phyloP scores from a whole-genome alignment of 163 green algal species.

The Dunaliella salina region DNA sequence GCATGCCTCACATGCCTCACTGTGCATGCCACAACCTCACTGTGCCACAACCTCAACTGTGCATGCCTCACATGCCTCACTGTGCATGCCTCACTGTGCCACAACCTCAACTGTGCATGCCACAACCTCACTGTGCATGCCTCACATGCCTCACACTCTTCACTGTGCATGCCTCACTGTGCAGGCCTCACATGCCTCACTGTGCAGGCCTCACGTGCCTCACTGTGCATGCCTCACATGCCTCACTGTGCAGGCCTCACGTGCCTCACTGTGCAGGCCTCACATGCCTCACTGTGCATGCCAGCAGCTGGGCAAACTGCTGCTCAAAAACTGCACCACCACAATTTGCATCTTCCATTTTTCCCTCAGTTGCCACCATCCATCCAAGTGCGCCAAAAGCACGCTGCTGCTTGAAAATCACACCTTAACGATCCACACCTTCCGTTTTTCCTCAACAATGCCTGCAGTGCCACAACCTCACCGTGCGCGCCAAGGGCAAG shows the following conservation, averaged over 20 bases:
- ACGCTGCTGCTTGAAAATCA: too few relatives aligned
- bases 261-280: not conserved
- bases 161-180: not conserved
- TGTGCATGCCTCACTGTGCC: not conserved
- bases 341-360: too few relatives aligned
- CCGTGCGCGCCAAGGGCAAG: conserved; percentile 94
- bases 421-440: too few relatives aligned
- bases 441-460: too few relatives aligned
- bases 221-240: too few relatives aligned
- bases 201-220: too few relatives aligned
- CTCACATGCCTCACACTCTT: not conserved
- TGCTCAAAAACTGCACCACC: too few relatives aligned
- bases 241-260: too few relatives aligned
- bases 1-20: not conserved
- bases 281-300: not conserved
- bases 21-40: not conserved
- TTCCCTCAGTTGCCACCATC: too few relatives aligned
- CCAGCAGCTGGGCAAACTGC: too few relatives aligned
- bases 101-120: not conserved
- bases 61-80: not conserved
- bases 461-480: conserved; percentile 78
- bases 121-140: not conserved
- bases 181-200: not conserved
- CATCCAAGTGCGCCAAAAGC: too few relatives aligned
- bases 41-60: not conserved